Evolutionary conservation across 768 basidiomycete species (phyloP), one percentile per base, ranked within the genome.

Genomic region (Tulasnella sp.): DNA sequence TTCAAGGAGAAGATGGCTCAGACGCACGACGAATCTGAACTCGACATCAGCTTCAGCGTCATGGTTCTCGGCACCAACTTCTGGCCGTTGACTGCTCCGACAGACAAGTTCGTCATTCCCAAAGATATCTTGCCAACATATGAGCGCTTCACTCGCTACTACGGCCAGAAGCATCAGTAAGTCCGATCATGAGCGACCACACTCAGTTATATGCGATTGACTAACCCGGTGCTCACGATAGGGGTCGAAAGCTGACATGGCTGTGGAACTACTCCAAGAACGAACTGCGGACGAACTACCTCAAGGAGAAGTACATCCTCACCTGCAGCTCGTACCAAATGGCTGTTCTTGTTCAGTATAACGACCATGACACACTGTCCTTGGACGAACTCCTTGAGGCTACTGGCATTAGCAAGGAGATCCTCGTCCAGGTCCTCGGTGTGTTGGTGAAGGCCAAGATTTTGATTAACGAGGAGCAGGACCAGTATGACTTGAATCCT

Each of bases 251-350:
- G 83, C 88, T 99, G 61, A 96, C 94, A 0, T 99, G 97, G 97
- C 86, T 99, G 13, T 99, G 98, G 98, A 97, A 98, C 82, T 94
- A 96, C 84, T 95, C 92, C 77, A 97, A 97, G 87, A 96, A 96
- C 85, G 98, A 99, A 83, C 88, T 99, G 7, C 90, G 92, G 77
- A 96, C 96, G 80, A 96, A 93, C 82, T 95, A 98, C 85, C 87
- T 94, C 75, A 92, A 91, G 82, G 95, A 96, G 85, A 98, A 96
- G 84, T 98, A 98, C 86, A 95, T 97, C 81, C 86, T 99, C 83
- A 94, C 96, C 91, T 95, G 94, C 42, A 96, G 93, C 81, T 90
- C 95, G 11, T 98, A 93, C 85, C 98, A 99, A 85, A 94, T 93
- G 89, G 93, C 94, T 13, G 91, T 99, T n/a, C 87, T 99, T 48